Evolutionary conservation across 129 eudicot species (phyloP).

Genomic region (Rutidosis leptorrhynchoides): DNA sequence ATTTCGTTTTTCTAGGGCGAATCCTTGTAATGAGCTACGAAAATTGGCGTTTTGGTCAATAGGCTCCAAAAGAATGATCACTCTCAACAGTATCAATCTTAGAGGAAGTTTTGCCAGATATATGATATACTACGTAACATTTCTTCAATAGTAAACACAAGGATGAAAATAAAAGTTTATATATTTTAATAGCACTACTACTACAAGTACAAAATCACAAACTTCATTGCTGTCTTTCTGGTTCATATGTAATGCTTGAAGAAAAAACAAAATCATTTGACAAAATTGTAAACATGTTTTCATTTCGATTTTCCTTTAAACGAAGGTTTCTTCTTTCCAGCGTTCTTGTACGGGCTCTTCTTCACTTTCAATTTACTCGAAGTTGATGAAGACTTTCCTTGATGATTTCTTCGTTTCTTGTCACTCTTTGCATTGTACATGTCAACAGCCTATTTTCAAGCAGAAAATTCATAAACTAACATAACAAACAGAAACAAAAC

Average conservation of each 20-base stretch:
- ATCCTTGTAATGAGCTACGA: no score
- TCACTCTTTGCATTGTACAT: slow-evolving; percentile 82
- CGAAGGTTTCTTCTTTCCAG: slow-evolving; percentile 40
- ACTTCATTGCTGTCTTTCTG: no score
- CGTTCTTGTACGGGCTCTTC: slow-evolving; percentile 68
- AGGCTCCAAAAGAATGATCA: no score
- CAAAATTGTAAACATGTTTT: slow-evolving; percentile 5
- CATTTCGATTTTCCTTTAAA: slow-evolving; percentile 65
- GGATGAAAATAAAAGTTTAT: no score
- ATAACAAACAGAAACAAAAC: not conserved
- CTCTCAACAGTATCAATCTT: no score
- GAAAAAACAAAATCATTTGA: no score
- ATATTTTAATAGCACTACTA: slow-evolving; percentile 3
- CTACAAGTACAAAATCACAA: slow-evolving; percentile 10
- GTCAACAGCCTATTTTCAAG: slow-evolving; percentile 67
- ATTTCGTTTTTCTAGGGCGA: no score
- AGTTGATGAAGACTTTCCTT: slow-evolving; percentile 46
- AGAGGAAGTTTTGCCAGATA: not conserved
- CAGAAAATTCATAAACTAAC: slow-evolving; percentile 7
- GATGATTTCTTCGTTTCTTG: slow-evolving; percentile 58
- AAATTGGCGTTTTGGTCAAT: no score
- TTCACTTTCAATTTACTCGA: slow-evolving; percentile 59
- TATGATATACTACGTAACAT: not conserved
- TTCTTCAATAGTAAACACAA: no score
- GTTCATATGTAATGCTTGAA: no score